A percentile compares a stretch with the other conserved stretches of the same genome.
phyloP scores from a whole-genome alignment of 2,329 filamentous ascomycete species.

The Teratosphaeria viscida region DNA sequence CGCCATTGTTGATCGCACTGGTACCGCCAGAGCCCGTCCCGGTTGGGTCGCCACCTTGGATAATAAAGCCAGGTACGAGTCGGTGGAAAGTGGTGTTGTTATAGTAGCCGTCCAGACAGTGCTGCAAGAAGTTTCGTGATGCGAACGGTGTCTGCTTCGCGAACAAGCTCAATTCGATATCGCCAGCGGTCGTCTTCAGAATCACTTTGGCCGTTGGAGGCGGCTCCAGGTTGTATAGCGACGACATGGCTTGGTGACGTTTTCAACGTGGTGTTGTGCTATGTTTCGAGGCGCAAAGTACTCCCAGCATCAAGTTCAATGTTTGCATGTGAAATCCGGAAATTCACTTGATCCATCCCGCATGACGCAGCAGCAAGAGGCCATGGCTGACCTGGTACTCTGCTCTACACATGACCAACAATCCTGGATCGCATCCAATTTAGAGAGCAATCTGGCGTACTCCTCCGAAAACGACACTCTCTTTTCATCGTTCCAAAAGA shows the following conservation, averaged over 20 bases:
- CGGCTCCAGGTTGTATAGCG: constrained; percentile 88
- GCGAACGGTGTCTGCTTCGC: constrained; percentile 87
- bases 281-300: neutral
- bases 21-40: constrained; percentile 86
- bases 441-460: constrained; percentile 3
- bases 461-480: constrained; percentile 12
- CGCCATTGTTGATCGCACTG: constrained; percentile 80
- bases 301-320: neutral
- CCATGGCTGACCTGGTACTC: neutral
- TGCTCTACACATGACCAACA: neutral
- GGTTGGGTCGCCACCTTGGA: constrained; percentile 91
- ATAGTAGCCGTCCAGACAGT: constrained; percentile 92
- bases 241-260: constrained; percentile 52
- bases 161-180: constrained; percentile 85
- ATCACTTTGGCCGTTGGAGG: constrained; percentile 87
- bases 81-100: constrained; percentile 89
- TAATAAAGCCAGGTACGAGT: constrained; percentile 78
- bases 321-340: neutral
- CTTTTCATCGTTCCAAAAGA: constrained; percentile 31
- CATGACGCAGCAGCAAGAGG: neutral
- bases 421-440: neutral
- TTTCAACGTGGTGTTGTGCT: neutral
- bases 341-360: neutral
- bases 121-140: constrained; percentile 90
- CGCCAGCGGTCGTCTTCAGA: constrained; percentile 79